Evolutionary conservation across 768 basidiomycete genomes (phyloP).

Genomic region (Kondoa malvinella): DNA sequence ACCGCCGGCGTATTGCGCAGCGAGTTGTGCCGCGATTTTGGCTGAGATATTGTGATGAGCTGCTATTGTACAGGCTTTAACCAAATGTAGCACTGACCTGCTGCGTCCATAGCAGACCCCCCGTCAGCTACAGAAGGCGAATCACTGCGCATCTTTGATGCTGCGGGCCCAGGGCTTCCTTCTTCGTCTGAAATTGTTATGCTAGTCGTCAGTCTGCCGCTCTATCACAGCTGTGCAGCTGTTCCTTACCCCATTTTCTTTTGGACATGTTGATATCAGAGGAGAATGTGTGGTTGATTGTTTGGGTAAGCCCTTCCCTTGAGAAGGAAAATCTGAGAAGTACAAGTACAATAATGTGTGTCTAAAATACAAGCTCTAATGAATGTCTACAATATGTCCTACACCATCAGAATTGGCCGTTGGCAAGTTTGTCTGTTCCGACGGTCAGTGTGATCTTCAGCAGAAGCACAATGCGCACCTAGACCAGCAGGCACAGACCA

Average conservation of each 20-base stretch:
- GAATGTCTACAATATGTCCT: not conserved
- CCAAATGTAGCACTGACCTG: not conserved
- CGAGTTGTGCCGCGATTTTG: constrained; percentile 80
- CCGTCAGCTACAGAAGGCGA: not conserved
- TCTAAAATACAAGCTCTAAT: not conserved
- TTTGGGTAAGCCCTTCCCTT: no score
- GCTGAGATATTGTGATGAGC: constrained; percentile 36
- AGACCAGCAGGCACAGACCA: constrained; percentile 41
- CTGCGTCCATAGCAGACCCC: not conserved
- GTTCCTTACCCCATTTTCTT: not conserved
- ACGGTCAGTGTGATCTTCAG: no score
- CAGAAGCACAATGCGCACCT: no score
- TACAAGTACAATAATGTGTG: no score
- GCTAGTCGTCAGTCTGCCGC: not conserved
- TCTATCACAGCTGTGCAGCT: not conserved
- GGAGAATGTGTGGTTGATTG: no score
- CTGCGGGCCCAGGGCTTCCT: not conserved
- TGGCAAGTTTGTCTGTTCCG: not conserved
- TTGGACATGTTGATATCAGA: not conserved
- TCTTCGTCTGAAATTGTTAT: not conserved
- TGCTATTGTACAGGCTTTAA: not conserved
- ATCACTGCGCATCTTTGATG: not conserved
- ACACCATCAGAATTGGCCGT: not conserved
- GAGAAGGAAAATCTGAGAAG: no score
- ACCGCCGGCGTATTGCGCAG: constrained; percentile 31